phyloP scores from a whole-genome alignment of 2,329 filamentous ascomycete species.

The Diaporthe amygdali region DNA sequence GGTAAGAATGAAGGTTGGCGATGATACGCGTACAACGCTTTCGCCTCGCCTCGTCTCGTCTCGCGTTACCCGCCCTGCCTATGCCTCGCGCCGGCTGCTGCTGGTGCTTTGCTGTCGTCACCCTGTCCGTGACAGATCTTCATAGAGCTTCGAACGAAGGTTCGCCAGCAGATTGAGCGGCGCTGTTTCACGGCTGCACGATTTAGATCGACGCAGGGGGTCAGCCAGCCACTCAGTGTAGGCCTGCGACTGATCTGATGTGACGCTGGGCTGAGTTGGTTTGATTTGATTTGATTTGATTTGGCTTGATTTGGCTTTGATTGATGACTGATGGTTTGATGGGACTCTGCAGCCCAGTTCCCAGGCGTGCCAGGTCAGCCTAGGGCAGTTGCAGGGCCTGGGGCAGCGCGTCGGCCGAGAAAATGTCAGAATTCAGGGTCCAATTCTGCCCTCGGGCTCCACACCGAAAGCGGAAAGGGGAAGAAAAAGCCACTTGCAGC shows the following conservation, averaged over 20 bases:
- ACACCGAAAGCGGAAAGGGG: slow-evolving; percentile 11
- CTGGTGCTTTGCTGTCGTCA: neutral
- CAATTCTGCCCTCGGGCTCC: neutral
- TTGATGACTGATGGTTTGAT: neutral
- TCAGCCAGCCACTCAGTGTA: neutral
- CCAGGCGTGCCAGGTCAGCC: neutral
- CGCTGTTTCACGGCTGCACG: slow-evolving; percentile 13
- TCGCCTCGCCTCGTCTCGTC: neutral
- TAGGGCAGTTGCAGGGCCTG: neutral
- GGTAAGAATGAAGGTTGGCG: neutral
- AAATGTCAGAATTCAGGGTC: neutral
- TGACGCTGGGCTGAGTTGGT: neutral
- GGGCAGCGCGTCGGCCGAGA: slow-evolving; percentile 5
- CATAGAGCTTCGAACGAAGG: neutral
- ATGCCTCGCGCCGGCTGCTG: too few species aligned
- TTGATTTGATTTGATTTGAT: neutral
- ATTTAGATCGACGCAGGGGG: slow-evolving; percentile 14
- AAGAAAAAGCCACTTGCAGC: neutral
- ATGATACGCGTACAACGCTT: neutral
- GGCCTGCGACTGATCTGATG: slow-evolving; percentile 3
- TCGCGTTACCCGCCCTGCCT: neutral
- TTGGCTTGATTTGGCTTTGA: neutral
- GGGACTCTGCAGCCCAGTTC: neutral
- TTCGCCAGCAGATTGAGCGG: neutral
- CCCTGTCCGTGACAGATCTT: neutral